Conservation (phyloP, 2,329 filamentous ascomycete genomes). For the Ophiostoma populinum region DNA sequence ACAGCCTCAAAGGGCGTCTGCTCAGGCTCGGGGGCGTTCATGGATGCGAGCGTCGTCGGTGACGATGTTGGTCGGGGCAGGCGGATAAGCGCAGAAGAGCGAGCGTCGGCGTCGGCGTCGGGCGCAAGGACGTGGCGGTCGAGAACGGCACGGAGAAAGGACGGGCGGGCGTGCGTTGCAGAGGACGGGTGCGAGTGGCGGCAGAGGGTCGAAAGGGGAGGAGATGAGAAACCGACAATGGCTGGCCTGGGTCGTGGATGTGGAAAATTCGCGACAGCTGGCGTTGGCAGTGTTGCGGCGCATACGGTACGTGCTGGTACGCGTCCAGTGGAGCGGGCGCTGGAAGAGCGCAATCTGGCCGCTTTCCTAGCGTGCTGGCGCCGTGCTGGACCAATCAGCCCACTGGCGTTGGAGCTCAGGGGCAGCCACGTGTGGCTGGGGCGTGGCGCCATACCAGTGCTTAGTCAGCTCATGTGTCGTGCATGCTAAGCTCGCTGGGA, state of each 20-base stretch:
- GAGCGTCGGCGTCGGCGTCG: not conserved
- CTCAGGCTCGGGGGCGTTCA: slow-evolving; percentile 79
- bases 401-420: not conserved
- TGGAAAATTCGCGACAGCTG: slow-evolving; percentile 6
- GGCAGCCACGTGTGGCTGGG: slow-evolving; percentile 3
- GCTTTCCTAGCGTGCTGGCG: slow-evolving; percentile 4
- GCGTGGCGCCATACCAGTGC: not conserved
- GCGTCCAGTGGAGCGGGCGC: slow-evolving; percentile 1
- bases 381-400: slow-evolving; percentile 4
- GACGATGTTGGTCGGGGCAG: not conserved
- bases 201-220: not conserved
- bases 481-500: too few relatives aligned
- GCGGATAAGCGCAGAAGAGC: not conserved
- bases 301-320: not conserved
- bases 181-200: not conserved
- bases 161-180: too few relatives aligned
- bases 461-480: slow-evolving; percentile 6
- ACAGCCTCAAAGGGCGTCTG: slow-evolving; percentile 85
- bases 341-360: slow-evolving; percentile 10
- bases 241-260: too few relatives aligned
- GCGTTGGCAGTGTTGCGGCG: not conserved
- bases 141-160: too few relatives aligned
- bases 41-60: slow-evolving; percentile 20
- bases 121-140: too few relatives aligned
- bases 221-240: slow-evolving; percentile 1